Evolutionary conservation across 768 basidiomycete species (phyloP), one percentile per base, ranked within the genome.

Genomic region (Termitomyces sp.): DNA sequence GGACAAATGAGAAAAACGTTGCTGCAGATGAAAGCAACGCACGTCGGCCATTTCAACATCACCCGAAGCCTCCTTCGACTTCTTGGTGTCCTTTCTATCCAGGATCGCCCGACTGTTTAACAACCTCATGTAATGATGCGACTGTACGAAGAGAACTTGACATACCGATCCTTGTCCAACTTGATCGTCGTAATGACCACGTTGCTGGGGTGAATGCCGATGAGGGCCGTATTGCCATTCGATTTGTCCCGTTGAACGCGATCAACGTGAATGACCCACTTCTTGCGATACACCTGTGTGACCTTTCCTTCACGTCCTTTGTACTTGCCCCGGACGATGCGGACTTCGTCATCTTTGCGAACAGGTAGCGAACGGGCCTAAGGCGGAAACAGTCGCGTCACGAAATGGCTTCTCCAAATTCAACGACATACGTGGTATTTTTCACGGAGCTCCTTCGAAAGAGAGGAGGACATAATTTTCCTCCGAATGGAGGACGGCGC

Each of bases 301-400:
- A 99, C 87, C 80, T 98, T 98, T 70, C 96, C 96, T 82, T 99
- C 96, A 71, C 95, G 86, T 54, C 97, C 96, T 83, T 97, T 97
- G 86, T 97, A 95, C 76, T 96, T 95, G 58, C 96, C 96, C 64
- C 96, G 85, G 61, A 98, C 92, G 68, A 99, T 94, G 71, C 89
- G 82, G 64, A 98, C 96, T 78, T 98, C 96, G 74, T 99, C 96
- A 68, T 98, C 96, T 76, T 98, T 98, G 71, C 97, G 91, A 70
- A 98, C 86, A 57, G 97, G 94, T 61, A 98, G 78, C 59, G 95
- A 93, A 66, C 95, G 95, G 66, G 86, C 78, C 94, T 96, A 66
- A 46, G 32, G 7, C 23, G 32, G 55, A 53, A 3, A 20, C 44
- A 59, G 3, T 41, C 6, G 50, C 14, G n/a, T 43, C 51, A n/a